A percentile compares a stretch with the other conserved stretches of the same genome.
Evolutionary conservation across 495 filamentous ascomycete species (phyloP).

Genomic region (Penicillium goetzii): DNA sequence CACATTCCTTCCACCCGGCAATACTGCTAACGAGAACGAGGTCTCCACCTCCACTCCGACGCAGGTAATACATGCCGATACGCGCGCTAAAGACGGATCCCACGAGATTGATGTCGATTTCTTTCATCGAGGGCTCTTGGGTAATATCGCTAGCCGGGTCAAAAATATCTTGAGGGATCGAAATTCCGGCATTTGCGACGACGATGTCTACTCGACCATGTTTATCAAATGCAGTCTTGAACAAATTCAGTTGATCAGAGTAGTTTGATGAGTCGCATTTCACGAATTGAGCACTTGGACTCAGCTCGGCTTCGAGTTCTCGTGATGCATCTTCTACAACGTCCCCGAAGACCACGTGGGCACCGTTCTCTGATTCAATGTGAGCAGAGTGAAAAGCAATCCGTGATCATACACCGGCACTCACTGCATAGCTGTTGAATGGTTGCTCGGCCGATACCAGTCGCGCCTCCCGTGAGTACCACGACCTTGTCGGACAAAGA

Average conservation of each 20-base stretch:
- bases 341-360: constrained; percentile 43
- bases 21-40: constrained; percentile 39
- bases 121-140: constrained; percentile 32
- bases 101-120: constrained; percentile 41
- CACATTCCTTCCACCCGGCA: constrained; percentile 41
- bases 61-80: constrained; percentile 38
- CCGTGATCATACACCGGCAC: background rate
- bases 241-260: constrained; percentile 34
- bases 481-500: constrained; percentile 38
- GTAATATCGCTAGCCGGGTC: constrained; percentile 28
- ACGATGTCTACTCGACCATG: constrained; percentile 38
- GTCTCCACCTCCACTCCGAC: constrained; percentile 38
- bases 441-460: constrained; percentile 40
- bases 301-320: constrained; percentile 28
- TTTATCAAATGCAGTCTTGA: constrained; percentile 28
- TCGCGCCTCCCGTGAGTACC: constrained; percentile 43
- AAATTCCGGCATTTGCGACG: constrained; percentile 41
- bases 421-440: constrained; percentile 37
- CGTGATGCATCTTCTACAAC: constrained; percentile 29
- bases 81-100: constrained; percentile 36
- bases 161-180: constrained; percentile 37
- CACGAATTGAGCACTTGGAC: constrained; percentile 29
- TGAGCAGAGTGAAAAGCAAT: background rate
- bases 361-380: constrained; percentile 31
- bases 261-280: constrained; percentile 43